These are phyloP conservation scores for Coniosporium tulheliwenetii DNA, from an alignment of 2,329 filamentous ascomycete species.

Conservation along the genomic window DNA sequence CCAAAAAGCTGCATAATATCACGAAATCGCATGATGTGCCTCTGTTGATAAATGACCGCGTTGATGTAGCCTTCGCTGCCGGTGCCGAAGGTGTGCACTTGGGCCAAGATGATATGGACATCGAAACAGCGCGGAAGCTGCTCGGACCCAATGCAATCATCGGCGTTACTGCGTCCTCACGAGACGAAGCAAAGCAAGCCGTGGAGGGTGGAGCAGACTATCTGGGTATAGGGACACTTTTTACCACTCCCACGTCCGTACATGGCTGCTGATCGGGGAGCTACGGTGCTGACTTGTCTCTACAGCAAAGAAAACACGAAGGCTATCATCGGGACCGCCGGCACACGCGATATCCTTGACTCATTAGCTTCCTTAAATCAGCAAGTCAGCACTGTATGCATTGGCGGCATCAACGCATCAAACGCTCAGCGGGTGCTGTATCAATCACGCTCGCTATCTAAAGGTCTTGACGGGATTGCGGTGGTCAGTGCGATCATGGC, in stretches of 20 bases:
- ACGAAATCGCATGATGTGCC: conserved; percentile 56
- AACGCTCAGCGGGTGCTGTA: conserved; percentile 63
- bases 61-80: conserved; percentile 75
- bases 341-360: conserved; percentile 50
- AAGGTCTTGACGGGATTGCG: conserved; percentile 63
- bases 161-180: conserved; percentile 67
- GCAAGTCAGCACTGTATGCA: conserved; percentile 56
- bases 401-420: conserved; percentile 68
- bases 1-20: conserved; percentile 52
- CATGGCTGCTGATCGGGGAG: neutral
- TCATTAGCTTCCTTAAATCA: conserved; percentile 35
- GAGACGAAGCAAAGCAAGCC: conserved; percentile 57
- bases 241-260: conserved; percentile 61
- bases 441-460: conserved; percentile 43
- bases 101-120: conserved; percentile 80
- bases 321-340: conserved; percentile 58
- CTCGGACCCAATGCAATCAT: conserved; percentile 69
- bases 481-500: conserved; percentile 81
- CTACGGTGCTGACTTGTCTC: conserved; percentile 1
- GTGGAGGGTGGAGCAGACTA: conserved; percentile 72
- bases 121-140: conserved; percentile 50
- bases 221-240: conserved; percentile 80
- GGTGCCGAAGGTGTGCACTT: conserved; percentile 87
- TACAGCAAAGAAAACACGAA: conserved; percentile 74
- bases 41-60: conserved; percentile 80